Conservation (phyloP, 441 rosid species). For the Adansonia madagascariensis region DNA sequence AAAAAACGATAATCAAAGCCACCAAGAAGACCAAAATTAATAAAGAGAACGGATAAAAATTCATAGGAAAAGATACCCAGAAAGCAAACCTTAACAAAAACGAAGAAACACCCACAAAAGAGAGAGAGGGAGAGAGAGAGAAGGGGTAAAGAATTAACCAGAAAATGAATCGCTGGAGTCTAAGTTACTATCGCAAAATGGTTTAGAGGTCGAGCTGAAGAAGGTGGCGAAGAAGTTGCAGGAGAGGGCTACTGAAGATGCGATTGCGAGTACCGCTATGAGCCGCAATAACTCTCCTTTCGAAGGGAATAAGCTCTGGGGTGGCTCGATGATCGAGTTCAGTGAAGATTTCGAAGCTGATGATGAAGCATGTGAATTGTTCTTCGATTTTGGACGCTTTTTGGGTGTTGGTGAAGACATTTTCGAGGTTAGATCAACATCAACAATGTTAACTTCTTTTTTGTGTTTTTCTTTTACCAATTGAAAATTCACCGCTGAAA, state of each 20-base stretch:
- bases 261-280: conserved; percentile 55
- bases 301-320: conserved; percentile 66
- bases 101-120: background rate
- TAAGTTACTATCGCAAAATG: conserved; percentile 58
- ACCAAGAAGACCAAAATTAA: background rate
- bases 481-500: background rate
- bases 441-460: background rate
- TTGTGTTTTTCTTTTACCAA: background rate
- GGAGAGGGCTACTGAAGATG: conserved; percentile 60
- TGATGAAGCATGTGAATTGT: conserved; percentile 33
- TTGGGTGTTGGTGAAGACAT: conserved; percentile 54
- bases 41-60: background rate
- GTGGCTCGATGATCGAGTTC: conserved; percentile 56
- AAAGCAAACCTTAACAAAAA: background rate
- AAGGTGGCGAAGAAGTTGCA: conserved; percentile 51
- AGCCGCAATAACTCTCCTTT: conserved; percentile 59
- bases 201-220: conserved; percentile 45
- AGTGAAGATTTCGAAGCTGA: conserved; percentile 35
- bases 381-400: conserved; percentile 51
- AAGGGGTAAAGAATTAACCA: conserved; percentile 43
- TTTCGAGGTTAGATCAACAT: background rate
- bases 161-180: conserved; percentile 48
- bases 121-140: background rate
- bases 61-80: conserved; percentile 12
- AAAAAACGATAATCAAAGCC: background rate